Base-by-base conservation (phyloP, 2,329 filamentous ascomycete genomes). In the Phialophora expanda region DNA sequence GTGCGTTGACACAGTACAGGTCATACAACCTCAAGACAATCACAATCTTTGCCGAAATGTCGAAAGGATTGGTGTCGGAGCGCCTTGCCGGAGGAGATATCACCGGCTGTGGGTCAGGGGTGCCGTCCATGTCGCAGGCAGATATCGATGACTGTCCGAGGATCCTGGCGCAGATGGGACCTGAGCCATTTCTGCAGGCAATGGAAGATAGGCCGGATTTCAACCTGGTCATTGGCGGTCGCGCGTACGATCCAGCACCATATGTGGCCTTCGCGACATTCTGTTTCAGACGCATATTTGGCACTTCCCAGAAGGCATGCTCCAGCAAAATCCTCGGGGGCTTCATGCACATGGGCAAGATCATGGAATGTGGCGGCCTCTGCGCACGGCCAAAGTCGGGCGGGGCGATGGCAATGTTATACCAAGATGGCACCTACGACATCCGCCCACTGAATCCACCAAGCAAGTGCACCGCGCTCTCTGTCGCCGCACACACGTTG, bases 341-440 rank as follows among this genome's bases (percentile, higher is more conserved):
- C 0, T 79, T 80, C 38, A 75, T 75, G 7, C 83, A 86, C 69
- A 84, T 86, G 82, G 85, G 84, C 8, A 85, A 87, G 74, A 82
- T 86, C 9, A 77, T 86, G 74, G 84, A 86, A 66, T 86, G 84
- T 22, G 84, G 83, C 9, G 79, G 69, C 0, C 69, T 77, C 0
- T 86, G 83, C 69, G 79, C 82, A 0, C 72, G 75, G 0, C 84
- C 84, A 0, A 86, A 85, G 64, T 78, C 78, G 0, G 73, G 73
- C 2, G 80, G 78, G 4, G 79, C 78, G 3, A 70, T 80, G 0
- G 79, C 81, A 0, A 81, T 78, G 0, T 68, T 84, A 0, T 80
- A 79, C 1, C 78, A 79, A 17, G 80, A 82, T 0, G 74, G 71
- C 1, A 58, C 34, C 5, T 86, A 86, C 61, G 82, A 85, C 51